These are phyloP conservation scores for Leucocoprinus birnbaumii DNA, from an alignment of 768 basidiomycete genomes.

Conservation along the genomic window DNA sequence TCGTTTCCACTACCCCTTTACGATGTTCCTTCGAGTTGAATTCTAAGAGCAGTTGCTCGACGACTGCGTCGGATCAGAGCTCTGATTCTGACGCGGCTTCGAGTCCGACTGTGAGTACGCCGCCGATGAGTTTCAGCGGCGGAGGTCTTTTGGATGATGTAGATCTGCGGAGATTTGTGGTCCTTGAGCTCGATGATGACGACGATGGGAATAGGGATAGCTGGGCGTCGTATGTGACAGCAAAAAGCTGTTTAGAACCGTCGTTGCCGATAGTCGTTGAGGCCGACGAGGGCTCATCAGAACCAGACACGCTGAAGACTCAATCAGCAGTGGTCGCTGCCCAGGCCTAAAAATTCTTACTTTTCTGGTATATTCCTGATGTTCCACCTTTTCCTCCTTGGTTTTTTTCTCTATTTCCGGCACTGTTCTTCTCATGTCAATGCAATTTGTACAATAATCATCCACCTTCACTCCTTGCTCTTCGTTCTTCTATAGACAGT, in stretches of 20 bases:
- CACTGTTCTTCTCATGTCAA: no score
- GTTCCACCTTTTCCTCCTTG: neutral
- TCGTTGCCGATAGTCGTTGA: constrained; percentile 14
- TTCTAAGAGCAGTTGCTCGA: neutral
- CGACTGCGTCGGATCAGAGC: neutral
- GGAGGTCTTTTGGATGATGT: constrained; percentile 7
- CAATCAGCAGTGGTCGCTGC: no score
- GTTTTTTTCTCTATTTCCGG: constrained; percentile 7
- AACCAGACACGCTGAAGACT: neutral
- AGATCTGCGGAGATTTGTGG: constrained; percentile 13
- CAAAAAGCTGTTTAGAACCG: constrained; percentile 25
- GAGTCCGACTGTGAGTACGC: constrained; percentile 9
- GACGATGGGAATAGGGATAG: constrained; percentile 22
- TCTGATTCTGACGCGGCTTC: neutral
- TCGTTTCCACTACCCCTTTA: neutral
- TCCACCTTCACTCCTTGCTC: neutral
- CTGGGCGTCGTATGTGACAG: constrained; percentile 31
- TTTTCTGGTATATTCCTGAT: neutral
- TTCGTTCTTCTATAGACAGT: neutral
- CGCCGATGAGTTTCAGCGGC: constrained; percentile 10
- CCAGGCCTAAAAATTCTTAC: neutral
- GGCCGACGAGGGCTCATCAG: neutral
- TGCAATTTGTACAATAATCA: constrained; percentile 3
- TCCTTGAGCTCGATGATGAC: neutral
- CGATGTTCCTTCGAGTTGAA: neutral